Evolutionary conservation across 495 filamentous ascomycete genomes (phyloP).

Genomic region (Hyaloscypha variabilis): DNA sequence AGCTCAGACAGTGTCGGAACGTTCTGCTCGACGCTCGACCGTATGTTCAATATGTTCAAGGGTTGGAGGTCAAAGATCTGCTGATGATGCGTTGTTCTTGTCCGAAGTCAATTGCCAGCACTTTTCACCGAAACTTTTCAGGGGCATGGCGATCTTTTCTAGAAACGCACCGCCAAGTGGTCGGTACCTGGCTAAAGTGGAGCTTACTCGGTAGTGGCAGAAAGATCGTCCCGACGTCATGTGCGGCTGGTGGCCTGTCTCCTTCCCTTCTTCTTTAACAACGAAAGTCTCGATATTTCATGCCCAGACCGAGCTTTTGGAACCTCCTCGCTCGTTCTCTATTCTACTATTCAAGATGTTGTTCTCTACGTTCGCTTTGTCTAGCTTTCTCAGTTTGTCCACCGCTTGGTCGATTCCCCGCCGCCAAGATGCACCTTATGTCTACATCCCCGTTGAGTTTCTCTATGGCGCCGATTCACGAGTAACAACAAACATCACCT

Average conservation of each 20-base stretch:
- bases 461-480: slow-evolving; percentile 11
- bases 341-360: background rate
- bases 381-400: background rate
- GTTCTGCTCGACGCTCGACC: no score
- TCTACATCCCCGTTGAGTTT: slow-evolving; percentile 14
- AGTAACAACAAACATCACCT: slow-evolving; percentile 17
- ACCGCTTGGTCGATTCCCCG: background rate
- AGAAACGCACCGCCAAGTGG: background rate
- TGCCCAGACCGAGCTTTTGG: background rate
- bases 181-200: background rate
- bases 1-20: no score
- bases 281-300: background rate
- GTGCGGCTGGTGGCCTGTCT: background rate
- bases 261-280: background rate
- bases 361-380: background rate
- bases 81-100: no score
- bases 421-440: background rate
- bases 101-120: no score
- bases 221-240: background rate
- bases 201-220: background rate
- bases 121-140: background rate
- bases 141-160: background rate
- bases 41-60: no score
- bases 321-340: background rate
- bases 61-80: no score